A percentile compares a stretch with the other conserved stretches of the same genome.
Evolutionary conservation across 306 rosid species (phyloP).

Genomic region (Castanospermum australe): DNA sequence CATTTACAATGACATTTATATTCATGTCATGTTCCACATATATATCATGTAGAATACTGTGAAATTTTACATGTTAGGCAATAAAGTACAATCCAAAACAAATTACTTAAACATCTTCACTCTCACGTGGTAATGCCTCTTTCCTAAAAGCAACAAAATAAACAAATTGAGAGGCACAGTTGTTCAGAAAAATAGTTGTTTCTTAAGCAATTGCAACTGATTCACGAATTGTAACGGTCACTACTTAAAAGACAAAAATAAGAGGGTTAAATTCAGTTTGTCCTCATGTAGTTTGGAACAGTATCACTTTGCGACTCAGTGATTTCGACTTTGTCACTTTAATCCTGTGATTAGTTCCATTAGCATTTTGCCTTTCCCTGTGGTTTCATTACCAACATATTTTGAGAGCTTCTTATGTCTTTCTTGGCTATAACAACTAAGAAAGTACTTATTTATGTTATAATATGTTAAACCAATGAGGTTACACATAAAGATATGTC

Average conservation of each 20-base stretch:
- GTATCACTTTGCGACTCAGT: too few relatives aligned
- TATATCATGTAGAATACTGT: background rate
- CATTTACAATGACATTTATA: background rate
- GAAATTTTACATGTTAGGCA: background rate
- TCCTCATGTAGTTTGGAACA: too few relatives aligned
- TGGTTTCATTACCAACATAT: too few relatives aligned
- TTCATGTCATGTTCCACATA: background rate
- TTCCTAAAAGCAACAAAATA: background rate
- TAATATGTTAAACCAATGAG: too few relatives aligned
- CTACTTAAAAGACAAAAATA: background rate
- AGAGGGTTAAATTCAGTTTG: too few relatives aligned
- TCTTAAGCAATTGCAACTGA: background rate
- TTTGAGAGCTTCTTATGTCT: too few relatives aligned
- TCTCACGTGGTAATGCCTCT: background rate
- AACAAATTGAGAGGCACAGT: background rate
- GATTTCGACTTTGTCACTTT: too few relatives aligned
- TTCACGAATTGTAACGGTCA: background rate
- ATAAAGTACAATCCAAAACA: background rate
- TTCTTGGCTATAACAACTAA: too few relatives aligned
- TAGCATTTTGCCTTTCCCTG: too few relatives aligned
- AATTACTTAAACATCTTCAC: background rate
- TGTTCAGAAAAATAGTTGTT: background rate
- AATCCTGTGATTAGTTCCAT: too few relatives aligned
- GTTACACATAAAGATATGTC: too few relatives aligned
- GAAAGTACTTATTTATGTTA: too few relatives aligned